Conservation (phyloP, 495 filamentous ascomycete genomes). For the Aspergillus homomorphus region DNA sequence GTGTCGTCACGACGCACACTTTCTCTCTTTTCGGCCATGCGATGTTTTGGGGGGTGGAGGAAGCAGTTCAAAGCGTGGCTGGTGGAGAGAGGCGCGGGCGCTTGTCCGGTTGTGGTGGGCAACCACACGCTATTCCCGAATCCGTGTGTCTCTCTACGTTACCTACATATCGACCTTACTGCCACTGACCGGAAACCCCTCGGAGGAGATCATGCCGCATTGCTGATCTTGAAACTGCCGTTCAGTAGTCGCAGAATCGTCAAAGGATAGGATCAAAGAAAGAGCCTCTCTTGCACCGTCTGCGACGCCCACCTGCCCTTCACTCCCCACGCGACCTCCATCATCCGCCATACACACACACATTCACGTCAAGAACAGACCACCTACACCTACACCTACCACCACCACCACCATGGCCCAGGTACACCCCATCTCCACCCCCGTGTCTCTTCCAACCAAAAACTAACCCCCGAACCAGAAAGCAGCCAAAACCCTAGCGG, state of each 20-base stretch:
- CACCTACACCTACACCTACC: not conserved
- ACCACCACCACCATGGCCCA: conserved; percentile 31
- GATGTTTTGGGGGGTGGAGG: conserved; percentile 23
- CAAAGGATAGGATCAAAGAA: not conserved
- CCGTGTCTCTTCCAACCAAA: not conserved
- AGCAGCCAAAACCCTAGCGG: conserved; percentile 87
- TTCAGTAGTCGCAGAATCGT: not conserved
- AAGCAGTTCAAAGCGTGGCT: conserved; percentile 20
- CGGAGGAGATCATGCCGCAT: not conserved
- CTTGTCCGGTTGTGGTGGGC: conserved; percentile 32
- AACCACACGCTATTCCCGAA: conserved; percentile 23
- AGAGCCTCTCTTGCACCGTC: not conserved
- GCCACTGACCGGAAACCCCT: not conserved
- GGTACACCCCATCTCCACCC: conserved; percentile 19
- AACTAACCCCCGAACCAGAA: conserved; percentile 55
- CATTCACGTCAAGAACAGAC: not conserved
- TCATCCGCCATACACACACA: not conserved
- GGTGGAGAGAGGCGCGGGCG: conserved; percentile 22
- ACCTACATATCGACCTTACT: not conserved
- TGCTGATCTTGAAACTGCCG: not conserved
- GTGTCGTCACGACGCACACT: conserved; percentile 11
- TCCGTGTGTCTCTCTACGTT: not conserved
- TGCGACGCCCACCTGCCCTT: not conserved
- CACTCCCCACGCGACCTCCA: conserved; percentile 1
- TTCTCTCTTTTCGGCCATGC: conserved; percentile 9